Evolutionary conservation across 164 flowering plant species (phyloP).

Genomic region (Annona squamosa): DNA sequence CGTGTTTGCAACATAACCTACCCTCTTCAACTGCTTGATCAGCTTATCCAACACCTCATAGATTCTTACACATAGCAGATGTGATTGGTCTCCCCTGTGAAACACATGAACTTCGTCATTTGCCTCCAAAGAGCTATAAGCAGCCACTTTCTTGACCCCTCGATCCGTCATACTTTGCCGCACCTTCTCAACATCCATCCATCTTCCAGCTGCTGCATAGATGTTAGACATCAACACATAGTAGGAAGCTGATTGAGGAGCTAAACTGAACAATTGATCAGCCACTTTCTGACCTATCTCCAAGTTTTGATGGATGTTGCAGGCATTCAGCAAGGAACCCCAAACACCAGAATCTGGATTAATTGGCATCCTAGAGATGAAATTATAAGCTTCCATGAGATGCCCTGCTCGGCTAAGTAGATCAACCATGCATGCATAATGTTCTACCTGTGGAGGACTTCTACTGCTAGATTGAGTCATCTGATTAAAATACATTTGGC

Average conservation of each 20-base stretch:
- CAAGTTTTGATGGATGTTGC: constrained; percentile 10
- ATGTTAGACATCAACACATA: constrained; percentile 12
- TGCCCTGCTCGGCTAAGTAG: constrained; percentile 15
- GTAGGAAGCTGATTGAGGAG: constrained; percentile 6
- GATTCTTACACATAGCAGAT: constrained; percentile 6
- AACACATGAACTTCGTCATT: constrained; percentile 7
- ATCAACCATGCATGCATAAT: constrained; percentile 18
- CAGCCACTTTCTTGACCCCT: constrained; percentile 7
- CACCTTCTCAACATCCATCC: constrained; percentile 15
- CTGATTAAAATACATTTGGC: constrained; percentile 2
- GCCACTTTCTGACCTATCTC: constrained; percentile 9
- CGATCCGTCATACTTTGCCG: constrained; percentile 8
- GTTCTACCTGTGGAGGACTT: constrained; percentile 6
- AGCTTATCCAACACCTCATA: constrained; percentile 7
- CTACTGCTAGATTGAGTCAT: neutral
- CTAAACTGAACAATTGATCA: constrained; percentile 7
- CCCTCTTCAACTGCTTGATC: neutral
- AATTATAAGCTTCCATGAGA: constrained; percentile 11
- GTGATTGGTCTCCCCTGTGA: constrained; percentile 4
- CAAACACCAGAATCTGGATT: constrained; percentile 13
- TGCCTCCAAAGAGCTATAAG: constrained; percentile 10
- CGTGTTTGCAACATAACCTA: constrained; percentile 3
- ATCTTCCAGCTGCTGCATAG: constrained; percentile 13
- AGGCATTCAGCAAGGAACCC: constrained; percentile 16
- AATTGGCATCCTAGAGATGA: constrained; percentile 9